Evolutionary conservation across 345 rosid species (phyloP).

Genomic region (Aethionema arabicum): DNA sequence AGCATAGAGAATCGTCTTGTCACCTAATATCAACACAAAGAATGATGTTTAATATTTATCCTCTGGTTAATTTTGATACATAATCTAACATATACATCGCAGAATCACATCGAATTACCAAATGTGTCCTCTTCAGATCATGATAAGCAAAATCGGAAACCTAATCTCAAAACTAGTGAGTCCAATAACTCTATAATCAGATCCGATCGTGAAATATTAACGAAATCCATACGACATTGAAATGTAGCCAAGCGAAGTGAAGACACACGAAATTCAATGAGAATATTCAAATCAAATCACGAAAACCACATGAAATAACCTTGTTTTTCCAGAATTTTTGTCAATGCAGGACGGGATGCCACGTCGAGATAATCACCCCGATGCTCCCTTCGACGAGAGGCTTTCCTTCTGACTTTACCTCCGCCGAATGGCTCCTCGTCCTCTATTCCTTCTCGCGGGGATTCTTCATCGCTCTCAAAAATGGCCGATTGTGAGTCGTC

Average conservation of each 20-base stretch:
- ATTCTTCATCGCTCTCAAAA: no score
- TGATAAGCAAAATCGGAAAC: no score
- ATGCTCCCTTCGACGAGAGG: conserved; percentile 71
- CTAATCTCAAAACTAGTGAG: no score
- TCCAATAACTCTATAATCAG: no score
- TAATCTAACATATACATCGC: not conserved
- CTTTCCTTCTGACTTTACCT: conserved; percentile 72
- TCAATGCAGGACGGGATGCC: conserved; percentile 57
- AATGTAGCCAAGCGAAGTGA: no score
- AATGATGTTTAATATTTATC: not conserved
- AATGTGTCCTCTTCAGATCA: not conserved
- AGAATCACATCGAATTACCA: no score
- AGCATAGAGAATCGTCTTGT: conserved; percentile 67
- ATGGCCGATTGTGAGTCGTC: no score
- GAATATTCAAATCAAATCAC: not conserved
- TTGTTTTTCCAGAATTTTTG: conserved; percentile 80
- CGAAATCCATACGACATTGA: no score
- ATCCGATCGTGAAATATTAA: no score
- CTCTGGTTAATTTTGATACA: not conserved
- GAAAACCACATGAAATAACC: conserved; percentile 38
- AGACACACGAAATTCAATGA: not conserved
- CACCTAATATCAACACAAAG: conserved; percentile 48
- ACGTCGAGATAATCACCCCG: conserved; percentile 90
- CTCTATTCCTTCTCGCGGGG: conserved; percentile 39
- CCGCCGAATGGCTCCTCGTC: conserved; percentile 90